These are phyloP conservation scores for Teunomyces funiuensis DNA, from an alignment of 805 yeast genomes.

Conservation along the genomic window DNA sequence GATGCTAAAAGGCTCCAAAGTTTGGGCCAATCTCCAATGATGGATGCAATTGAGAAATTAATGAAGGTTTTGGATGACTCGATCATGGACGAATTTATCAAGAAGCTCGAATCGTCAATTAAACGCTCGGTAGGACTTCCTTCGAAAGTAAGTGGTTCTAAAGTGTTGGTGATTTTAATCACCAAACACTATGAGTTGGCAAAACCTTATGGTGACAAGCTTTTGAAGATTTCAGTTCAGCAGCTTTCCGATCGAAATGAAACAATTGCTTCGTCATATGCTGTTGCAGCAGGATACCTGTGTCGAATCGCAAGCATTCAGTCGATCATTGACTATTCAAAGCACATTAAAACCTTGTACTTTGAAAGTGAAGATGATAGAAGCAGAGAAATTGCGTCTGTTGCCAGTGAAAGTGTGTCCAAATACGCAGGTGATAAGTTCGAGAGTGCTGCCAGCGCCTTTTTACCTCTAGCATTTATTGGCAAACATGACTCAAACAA, in stretches of 20 bases:
- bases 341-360: constrained; percentile 51
- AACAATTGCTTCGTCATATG: constrained; percentile 72
- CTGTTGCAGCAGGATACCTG: constrained; percentile 76
- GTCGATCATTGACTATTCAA: constrained; percentile 53
- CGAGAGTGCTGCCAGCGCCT: constrained; percentile 56
- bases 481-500: constrained; percentile 66
- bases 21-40: constrained; percentile 80
- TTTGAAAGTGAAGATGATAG: constrained; percentile 52
- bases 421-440: constrained; percentile 70
- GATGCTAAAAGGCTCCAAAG: constrained; percentile 76
- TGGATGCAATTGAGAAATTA: constrained; percentile 78
- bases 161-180: constrained; percentile 64
- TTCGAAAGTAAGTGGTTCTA: constrained; percentile 82
- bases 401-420: constrained; percentile 64
- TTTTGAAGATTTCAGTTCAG: constrained; percentile 55
- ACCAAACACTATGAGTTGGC: constrained; percentile 49
- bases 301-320: constrained; percentile 60
- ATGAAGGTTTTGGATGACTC: constrained; percentile 55
- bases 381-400: constrained; percentile 52
- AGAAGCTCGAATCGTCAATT: constrained; percentile 53
- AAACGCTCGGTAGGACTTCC: constrained; percentile 83
- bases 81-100: constrained; percentile 49
- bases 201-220: constrained; percentile 56
- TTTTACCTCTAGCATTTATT: constrained; percentile 76
- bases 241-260: constrained; percentile 72